phyloP scores from a whole-genome alignment of 2,329 filamentous ascomycete genomes.

The Didymella segeticola region DNA sequence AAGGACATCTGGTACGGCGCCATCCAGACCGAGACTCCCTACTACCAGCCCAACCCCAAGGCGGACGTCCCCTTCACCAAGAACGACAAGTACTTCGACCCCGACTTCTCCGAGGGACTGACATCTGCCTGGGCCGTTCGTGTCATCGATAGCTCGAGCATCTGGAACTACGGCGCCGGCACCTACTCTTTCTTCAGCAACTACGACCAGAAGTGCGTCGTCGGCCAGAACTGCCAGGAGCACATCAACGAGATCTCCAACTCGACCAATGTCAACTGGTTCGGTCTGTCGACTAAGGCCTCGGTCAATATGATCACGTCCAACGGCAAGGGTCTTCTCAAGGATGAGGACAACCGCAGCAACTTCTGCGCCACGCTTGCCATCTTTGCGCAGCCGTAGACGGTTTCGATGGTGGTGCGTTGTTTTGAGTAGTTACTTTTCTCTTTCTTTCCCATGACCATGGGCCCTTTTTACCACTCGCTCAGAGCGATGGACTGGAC shows the following conservation, averaged over 20 bases:
- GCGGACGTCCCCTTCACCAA: slow-evolving; percentile 64
- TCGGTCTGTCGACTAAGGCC: slow-evolving; percentile 58
- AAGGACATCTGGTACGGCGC: slow-evolving; percentile 68
- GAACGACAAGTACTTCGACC: slow-evolving; percentile 53
- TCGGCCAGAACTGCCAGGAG: slow-evolving; percentile 58
- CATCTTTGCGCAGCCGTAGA: slow-evolving; percentile 37
- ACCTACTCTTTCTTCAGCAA: slow-evolving; percentile 67
- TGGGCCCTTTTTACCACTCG: slow-evolving; percentile 13
- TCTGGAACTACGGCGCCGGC: slow-evolving; percentile 57
- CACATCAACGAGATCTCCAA: slow-evolving; percentile 57
- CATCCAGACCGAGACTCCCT: slow-evolving; percentile 74
- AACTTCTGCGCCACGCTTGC: slow-evolving; percentile 59
- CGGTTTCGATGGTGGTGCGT: slow-evolving; percentile 16
- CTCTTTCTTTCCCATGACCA: slow-evolving; percentile 23
- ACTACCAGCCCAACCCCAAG: slow-evolving; percentile 71
- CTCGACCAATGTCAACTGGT: slow-evolving; percentile 54
- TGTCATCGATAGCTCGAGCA: slow-evolving; percentile 48
- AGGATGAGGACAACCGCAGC: slow-evolving; percentile 55
- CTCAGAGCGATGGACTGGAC: slow-evolving; percentile 4
- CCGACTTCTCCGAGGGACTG: slow-evolving; percentile 47
- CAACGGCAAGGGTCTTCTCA: slow-evolving; percentile 43
- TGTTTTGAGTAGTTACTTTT: slow-evolving; percentile 29
- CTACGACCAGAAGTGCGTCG: slow-evolving; percentile 60
- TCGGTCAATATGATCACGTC: slow-evolving; percentile 58
- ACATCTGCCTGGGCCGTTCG: slow-evolving; percentile 57